Evolutionary conservation across 2,329 filamentous ascomycete genomes (phyloP), one percentile per base, ranked within the genome.

Genomic region (Myriosclerotinia duriaeana): DNA sequence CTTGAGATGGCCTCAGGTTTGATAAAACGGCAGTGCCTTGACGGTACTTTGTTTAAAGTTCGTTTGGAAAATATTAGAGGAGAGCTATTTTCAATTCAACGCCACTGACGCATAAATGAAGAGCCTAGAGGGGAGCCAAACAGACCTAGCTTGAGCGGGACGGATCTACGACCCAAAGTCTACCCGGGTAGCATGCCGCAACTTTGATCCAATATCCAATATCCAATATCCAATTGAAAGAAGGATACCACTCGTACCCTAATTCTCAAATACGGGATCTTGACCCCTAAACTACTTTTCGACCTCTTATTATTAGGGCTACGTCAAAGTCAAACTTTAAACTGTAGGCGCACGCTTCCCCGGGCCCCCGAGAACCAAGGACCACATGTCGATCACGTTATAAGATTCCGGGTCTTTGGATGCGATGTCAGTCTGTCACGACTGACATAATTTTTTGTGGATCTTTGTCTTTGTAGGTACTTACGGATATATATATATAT

Each of bases 351-450:
- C 26, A 26, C 40, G 46, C 14, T 26, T 34, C 40, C 54, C 42
- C 42, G 22, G 30, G 22, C 30, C 38, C 38, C 55, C 20, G 3
- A 7, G 30, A 50, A 17, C 42, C 26, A 20, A 38, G 20, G 42
- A 22, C 30, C 56, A 48, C 56, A 50, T 60, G 56, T 38, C 30
- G 5, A 59, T 59, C 56, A 60, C 56, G 56, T 26, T 60, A 44
- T 48, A 50, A 20, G 56, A 42, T 12, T 60, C 56, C 36, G 30
- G 56, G 46, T 48, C 46, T 26, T 26, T 26, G 26, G 26, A 26
- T 26, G 26, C 26, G 26, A 26, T 26, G 26, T 26, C 26, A 26
- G 26, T 26, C 26, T 26, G 26, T 26, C 26, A 26, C 26, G 26
- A 26, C 3, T 26, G 26, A 26, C 26, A 26, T 26, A 26, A 26